Evolutionary conservation across 1,139 yeast genomes (phyloP).

Genomic region (Debaryomycetaceae sp.): DNA sequence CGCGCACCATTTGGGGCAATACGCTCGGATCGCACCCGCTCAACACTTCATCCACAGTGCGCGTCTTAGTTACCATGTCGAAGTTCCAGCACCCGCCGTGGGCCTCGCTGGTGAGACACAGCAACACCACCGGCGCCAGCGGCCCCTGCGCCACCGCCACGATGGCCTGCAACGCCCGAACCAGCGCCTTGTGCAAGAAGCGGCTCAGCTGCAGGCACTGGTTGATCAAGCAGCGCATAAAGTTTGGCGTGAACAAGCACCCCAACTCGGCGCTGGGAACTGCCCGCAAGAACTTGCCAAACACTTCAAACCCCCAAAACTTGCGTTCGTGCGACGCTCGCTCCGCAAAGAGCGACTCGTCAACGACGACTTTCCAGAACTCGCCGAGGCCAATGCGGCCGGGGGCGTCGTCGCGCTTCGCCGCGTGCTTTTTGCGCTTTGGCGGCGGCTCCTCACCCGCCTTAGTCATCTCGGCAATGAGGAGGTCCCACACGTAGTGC

Average conservation of each 20-base stretch:
- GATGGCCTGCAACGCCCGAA: conserved; percentile 43
- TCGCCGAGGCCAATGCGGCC: conserved; percentile 46
- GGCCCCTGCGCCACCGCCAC: conserved; percentile 35
- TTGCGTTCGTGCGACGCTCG: conserved; percentile 84
- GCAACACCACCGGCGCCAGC: conserved; percentile 46
- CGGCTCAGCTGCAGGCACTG: conserved; percentile 70
- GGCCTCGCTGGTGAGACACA: conserved; percentile 44
- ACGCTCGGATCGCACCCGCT: conserved; percentile 16
- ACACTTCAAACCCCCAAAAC: conserved; percentile 79
- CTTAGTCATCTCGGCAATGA: conserved; percentile 28
- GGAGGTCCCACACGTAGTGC: conserved; percentile 80
- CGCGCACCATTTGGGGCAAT: too few relatives aligned
- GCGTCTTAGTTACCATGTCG: conserved; percentile 74
- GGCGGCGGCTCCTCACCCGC: conserved; percentile 17
- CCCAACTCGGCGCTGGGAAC: conserved; percentile 29
- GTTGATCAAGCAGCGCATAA: conserved; percentile 70
- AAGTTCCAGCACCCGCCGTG: conserved; percentile 66
- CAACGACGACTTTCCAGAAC: conserved; percentile 79
- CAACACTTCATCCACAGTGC: conserved; percentile 50
- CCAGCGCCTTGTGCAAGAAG: conserved; percentile 63
- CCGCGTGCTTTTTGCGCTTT: conserved; percentile 22
- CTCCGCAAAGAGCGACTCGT: conserved; percentile 72
- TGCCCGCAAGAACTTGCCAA: conserved; percentile 42
- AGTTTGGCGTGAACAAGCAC: conserved; percentile 59
- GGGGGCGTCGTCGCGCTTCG: conserved; percentile 22